A percentile compares a stretch with the other conserved stretches of the same genome.
These are phyloP conservation scores for Diplocarpon rosae DNA, from an alignment of 2,329 filamentous ascomycete species.

Conservation along the genomic window DNA sequence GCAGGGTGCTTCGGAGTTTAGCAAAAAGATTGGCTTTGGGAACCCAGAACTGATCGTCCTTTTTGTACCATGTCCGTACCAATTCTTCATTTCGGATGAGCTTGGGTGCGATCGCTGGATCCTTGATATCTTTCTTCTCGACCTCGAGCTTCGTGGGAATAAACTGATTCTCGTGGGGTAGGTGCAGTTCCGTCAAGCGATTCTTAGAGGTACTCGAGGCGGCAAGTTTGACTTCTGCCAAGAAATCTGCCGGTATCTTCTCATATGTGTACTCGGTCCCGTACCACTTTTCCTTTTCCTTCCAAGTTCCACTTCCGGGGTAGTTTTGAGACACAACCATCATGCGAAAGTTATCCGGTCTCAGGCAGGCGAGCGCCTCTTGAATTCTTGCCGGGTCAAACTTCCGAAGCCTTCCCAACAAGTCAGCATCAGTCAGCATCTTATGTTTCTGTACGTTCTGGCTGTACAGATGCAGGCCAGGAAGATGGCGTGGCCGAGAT, in stretches of 20 bases:
- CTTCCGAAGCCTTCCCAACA: conserved; percentile 49
- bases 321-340: conserved; percentile 73
- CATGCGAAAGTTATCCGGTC: conserved; percentile 83
- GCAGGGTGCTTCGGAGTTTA: conserved; percentile 66
- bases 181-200: conserved; percentile 61
- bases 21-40: conserved; percentile 84
- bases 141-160: conserved; percentile 89
- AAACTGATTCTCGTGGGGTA: conserved; percentile 91
- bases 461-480: too few relatives aligned
- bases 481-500: not conserved
- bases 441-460: not conserved
- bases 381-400: conserved; percentile 73
- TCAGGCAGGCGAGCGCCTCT: conserved; percentile 60
- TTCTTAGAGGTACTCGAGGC: conserved; percentile 43
- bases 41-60: conserved; percentile 97
- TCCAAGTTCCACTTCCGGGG: conserved; percentile 82
- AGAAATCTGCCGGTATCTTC: conserved; percentile 65
- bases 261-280: conserved; percentile 86
- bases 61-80: conserved; percentile 90
- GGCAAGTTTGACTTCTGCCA: conserved; percentile 58
- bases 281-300: conserved; percentile 92
- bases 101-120: conserved; percentile 62
- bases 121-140: conserved; percentile 80
- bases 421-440: conserved; percentile 11
- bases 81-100: conserved; percentile 75